Base-by-base conservation (phyloP, 495 filamentous ascomycete species). In the Penicillium pulvis region DNA sequence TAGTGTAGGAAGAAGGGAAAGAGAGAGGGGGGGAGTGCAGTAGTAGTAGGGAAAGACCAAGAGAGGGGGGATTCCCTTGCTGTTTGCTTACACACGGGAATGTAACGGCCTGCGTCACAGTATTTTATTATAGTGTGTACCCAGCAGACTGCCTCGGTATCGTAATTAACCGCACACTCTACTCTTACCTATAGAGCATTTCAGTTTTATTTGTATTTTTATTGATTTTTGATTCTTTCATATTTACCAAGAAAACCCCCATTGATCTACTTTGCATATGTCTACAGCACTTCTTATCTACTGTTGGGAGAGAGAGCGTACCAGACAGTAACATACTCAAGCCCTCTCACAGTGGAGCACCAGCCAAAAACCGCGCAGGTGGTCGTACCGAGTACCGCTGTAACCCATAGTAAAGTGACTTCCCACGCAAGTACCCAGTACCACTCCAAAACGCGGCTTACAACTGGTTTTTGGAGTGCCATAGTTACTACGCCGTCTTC, bases 1-100 rank as follows among this genome's bases (percentile, higher is more conserved):
- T 77, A 75, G 80, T 80, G 82, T 83, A 83, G 79, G 83, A 77
- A 73, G 60, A 62, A 68, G 72, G 64, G 67, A 72, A 73, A 67
- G 63, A 71, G 70, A 63, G 65, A 71, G 72, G 64, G 70, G 36
- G 68, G 65, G 69, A 75, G 66, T 63, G 75, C 76, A 77, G 81
- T 83, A 85, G 85, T 84, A 85, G 80, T 84, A 82, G 80, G 78
- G 71, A 75, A 75, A 74, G 71, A 81, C 78, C 16, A 77, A 70
- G 67, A 66, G 69, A 73, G 60, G 67, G 75, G 62, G 57, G 66
- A 48, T 24, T 58, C 57, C 44, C 44, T 42, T 36, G 44, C 55
- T 57, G 55, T 57, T 59, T 63, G 62, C 64, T 67, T 62, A 61
- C 62, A 60, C 55, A 51, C 50, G 63, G 54, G 57, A 68, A 69